These are phyloP conservation scores for Saposhnikovia divaricata DNA, from an alignment of 129 eudicot genomes.

Conservation along the genomic window DNA sequence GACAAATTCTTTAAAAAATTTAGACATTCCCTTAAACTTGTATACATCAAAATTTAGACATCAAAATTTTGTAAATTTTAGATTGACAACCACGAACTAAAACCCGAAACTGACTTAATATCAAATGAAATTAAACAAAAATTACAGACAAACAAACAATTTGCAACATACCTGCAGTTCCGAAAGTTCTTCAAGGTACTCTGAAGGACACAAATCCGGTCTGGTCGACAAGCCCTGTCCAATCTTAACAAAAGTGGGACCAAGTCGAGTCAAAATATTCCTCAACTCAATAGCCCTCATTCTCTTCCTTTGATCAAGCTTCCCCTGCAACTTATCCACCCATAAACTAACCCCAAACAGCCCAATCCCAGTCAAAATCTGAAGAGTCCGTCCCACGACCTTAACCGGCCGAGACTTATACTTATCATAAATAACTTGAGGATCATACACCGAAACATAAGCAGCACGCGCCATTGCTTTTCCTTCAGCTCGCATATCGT, in stretches of 20 bases:
- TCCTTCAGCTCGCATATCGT: constrained; percentile 87
- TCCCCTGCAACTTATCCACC: constrained; percentile 63
- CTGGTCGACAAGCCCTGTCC: constrained; percentile 96
- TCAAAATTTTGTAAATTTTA: too few species aligned
- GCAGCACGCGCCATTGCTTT: constrained; percentile 83
- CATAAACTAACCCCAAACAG: constrained; percentile 63
- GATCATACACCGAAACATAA: constrained; percentile 61
- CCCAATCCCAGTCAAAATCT: constrained; percentile 61
- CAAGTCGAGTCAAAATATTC: constrained; percentile 61
- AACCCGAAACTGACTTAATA: neutral
- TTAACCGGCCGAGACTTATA: constrained; percentile 75
- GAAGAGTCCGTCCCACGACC: constrained; percentile 54
- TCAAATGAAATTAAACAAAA: neutral
- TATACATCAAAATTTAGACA: too few species aligned
- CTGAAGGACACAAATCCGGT: constrained; percentile 90
- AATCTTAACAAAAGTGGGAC: constrained; percentile 93
- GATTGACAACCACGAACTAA: too few species aligned
- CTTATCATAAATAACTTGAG: constrained; percentile 45
- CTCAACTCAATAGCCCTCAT: constrained; percentile 62
- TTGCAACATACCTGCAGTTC: constrained; percentile 55
- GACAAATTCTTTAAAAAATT: too few species aligned
- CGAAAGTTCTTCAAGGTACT: constrained; percentile 87
- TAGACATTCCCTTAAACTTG: too few species aligned
- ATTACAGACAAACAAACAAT: neutral
- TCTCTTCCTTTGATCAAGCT: constrained; percentile 54